Evolutionary conservation across 352 stramenopile genomes (phyloP), one percentile per base, ranked within the genome.

Genomic region (Globisporangium abappressorium): DNA sequence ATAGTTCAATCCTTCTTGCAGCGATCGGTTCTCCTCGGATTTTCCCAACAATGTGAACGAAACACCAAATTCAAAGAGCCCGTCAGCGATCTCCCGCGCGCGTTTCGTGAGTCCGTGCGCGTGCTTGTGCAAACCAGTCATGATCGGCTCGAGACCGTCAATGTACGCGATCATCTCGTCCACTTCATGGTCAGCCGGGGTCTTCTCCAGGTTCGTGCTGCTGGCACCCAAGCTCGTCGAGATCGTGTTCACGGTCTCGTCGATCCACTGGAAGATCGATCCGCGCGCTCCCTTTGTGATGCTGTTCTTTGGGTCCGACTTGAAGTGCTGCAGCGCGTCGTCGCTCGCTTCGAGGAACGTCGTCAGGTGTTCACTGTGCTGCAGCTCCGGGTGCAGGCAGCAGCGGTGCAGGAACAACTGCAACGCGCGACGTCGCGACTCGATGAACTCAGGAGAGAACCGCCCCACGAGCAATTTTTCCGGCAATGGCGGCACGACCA

Each of bases 161-260:
- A 99, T 95, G 76, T 99, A 99, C 12, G 88, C 85, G 73, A 97
- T 92, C 75, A 99, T 98, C 72, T 98, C 95, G 57, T 98, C 95
- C 66, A 99, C 96, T 70, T 98, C 81, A 15, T 97, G 68, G 72
- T 99, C 97, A 20, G 95, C 93, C 0, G 88, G 85, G 1, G 91
- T 96, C 76, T 97, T 97, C 14, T 91, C 77, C 22, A 97, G 73
- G 47, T 83, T 84, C 5, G 71, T 75, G 5, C 75, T 75, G 5
- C 70, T 71, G 1, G 84, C 69, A 5, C 84, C 84, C 3, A 94
- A 72, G 28, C 84, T 91, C 0, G 84, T 87, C 64, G 89, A 95
- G 67, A 96, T 94, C 15, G 87, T 90, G 59, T 63, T 85, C 20
- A 96, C 87, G 0, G 89, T 96, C 38, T 96, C 89, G 69, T 95